phyloP scores from a whole-genome alignment of 176 grass and related monocot species.

The Canna indica region DNA sequence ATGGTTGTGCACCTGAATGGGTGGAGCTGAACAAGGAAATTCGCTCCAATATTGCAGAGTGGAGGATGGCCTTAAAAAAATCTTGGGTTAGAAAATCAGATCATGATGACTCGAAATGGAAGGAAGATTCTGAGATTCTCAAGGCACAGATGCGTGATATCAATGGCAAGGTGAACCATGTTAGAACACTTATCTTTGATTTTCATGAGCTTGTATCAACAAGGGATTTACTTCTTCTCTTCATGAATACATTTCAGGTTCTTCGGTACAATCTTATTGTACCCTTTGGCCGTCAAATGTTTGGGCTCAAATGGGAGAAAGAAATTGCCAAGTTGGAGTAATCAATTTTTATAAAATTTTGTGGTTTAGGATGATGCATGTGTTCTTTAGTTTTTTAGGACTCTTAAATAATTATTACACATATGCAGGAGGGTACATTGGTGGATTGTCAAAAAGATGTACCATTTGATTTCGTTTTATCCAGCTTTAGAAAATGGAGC shows the following conservation, averaged over 20 bases:
- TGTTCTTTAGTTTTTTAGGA: neutral
- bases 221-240: neutral
- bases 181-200: neutral
- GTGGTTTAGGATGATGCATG: neutral
- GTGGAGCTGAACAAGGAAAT: constrained; percentile 91
- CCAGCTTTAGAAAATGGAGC: neutral
- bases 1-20: constrained; percentile 69
- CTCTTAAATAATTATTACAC: neutral
- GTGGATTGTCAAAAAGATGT: neutral
- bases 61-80: constrained; percentile 47
- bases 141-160: constrained; percentile 55
- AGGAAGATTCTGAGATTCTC: constrained; percentile 33
- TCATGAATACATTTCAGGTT: constrained; percentile 34
- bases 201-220: neutral
- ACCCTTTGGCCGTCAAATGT: constrained; percentile 81
- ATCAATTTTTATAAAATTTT: neutral
- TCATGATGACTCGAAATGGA: constrained; percentile 30
- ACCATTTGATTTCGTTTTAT: neutral
- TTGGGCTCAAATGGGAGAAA: constrained; percentile 85
- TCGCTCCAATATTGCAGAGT: constrained; percentile 31
- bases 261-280: constrained; percentile 79
- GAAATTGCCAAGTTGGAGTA: constrained; percentile 49
- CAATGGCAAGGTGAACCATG: constrained; percentile 56
- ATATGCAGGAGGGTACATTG: neutral
- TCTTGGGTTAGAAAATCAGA: constrained; percentile 37